Base-by-base conservation (phyloP, 306 rosid species). In the Lathyrus oleraceus region DNA sequence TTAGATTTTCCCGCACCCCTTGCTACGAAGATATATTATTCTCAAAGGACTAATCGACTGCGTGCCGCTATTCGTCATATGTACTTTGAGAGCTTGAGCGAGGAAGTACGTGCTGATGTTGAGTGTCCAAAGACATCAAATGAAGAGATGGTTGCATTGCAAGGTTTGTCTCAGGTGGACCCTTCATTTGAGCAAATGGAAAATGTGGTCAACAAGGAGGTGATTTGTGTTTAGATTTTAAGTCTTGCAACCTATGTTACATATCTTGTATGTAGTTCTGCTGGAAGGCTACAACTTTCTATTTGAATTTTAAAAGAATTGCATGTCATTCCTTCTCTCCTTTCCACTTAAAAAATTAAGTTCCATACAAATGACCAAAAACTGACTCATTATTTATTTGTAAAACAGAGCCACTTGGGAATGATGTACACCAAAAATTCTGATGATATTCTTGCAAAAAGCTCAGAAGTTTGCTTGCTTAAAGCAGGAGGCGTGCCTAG, bases 1-100 rank as follows among this genome's bases (percentile, higher is more conserved):
- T 58, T 87, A 94, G 97, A 85, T 71, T 67, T 74, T 71, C 96
- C 96, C 43, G 84, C 76, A 70, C 99, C 99, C 52, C 96, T 94
- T 68, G 99, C 97, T 44, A 85, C 97, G 14, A 94, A 88, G 86
- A 80, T 89, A 40, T 94, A 88, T 75, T 91, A 87, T 87, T 91
- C 96, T 12, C 96, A 89, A 79, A 87, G 86, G 86, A 81, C 78
- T 75, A 85, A 82, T 72, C 84, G 96, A 14, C 72, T 91, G 36
- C 97, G 96, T 52, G 81, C 91, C 49, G 77, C 86, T 42, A 84
- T 94, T 69, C 81, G 80, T 42, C 85, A 83, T 78, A 83, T 88
- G 35, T 91, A 88, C 81, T 69, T 71, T 61, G 89, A 87, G 76
- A 67, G 80, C 78, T 78, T 86, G 72, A 71, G 76, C 40, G 84